These are phyloP conservation scores for Telfairia occidentalis DNA, from an alignment of 331 rosid species.

Conservation along the genomic window DNA sequence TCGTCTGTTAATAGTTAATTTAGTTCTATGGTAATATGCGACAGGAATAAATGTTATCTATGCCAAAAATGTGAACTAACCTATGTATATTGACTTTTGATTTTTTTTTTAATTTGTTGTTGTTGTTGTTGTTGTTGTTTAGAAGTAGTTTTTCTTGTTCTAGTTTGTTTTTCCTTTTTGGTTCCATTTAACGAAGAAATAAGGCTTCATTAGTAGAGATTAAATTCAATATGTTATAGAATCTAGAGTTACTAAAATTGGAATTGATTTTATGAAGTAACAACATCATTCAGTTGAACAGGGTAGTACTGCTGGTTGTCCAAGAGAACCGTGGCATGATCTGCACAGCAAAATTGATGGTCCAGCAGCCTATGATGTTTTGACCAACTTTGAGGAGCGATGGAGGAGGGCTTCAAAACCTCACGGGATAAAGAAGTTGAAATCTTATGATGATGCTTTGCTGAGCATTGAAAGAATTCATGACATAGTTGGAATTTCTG, in stretches of 20 bases:
- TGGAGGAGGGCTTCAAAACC: constrained; percentile 91
- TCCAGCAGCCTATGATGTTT: constrained; percentile 92
- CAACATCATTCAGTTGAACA: constrained; percentile 18
- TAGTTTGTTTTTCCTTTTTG: background rate
- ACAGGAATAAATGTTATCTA: background rate
- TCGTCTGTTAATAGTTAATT: background rate
- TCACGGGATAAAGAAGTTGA: constrained; percentile 66
- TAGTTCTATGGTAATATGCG: background rate
- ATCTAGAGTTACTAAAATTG: background rate
- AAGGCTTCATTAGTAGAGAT: background rate
- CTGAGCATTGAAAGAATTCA: constrained; percentile 69
- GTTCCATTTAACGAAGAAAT: background rate
- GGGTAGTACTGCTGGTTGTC: constrained; percentile 74
- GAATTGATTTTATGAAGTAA: background rate
- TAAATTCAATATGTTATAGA: background rate
- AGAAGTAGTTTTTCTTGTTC: background rate
- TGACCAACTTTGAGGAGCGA: constrained; percentile 88
- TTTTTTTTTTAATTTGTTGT: no score
- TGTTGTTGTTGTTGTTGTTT: no score
- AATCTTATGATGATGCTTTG: constrained; percentile 56
- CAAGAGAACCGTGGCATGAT: constrained; percentile 99
- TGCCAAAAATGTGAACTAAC: background rate
- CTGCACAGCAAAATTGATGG: constrained; percentile 88
- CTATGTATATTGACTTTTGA: no score
- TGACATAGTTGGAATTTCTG: constrained; percentile 41